Evolutionary conservation across 2,329 filamentous ascomycete species (phyloP).

Genomic region (Dryadomyces quercus-mongolicae): DNA sequence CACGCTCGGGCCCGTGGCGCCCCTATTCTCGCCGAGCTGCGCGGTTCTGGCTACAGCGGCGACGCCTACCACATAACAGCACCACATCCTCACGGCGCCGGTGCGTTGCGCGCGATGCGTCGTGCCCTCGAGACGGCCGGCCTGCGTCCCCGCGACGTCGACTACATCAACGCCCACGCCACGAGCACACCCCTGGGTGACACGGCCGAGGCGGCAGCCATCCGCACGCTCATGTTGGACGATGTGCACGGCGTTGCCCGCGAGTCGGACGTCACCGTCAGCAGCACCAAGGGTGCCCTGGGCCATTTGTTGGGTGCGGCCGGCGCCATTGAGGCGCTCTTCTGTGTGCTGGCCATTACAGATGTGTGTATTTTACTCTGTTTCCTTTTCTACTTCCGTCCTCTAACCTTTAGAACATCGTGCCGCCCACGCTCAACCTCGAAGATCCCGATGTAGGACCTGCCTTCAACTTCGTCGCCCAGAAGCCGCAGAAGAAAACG

Average conservation of each 20-base stretch:
- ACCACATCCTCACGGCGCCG: slow-evolving; percentile 68
- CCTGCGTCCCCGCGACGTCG: slow-evolving; percentile 56
- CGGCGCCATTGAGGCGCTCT: slow-evolving; percentile 80
- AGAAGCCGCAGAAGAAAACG: slow-evolving; percentile 53
- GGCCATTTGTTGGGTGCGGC: slow-evolving; percentile 88
- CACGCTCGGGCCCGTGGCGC: slow-evolving; percentile 74
- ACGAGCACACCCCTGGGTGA: slow-evolving; percentile 83
- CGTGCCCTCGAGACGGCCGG: slow-evolving; percentile 63
- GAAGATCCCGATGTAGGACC: slow-evolving; percentile 52
- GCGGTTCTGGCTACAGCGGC: slow-evolving; percentile 79
- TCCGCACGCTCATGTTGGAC: slow-evolving; percentile 64
- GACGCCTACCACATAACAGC: slow-evolving; percentile 94
- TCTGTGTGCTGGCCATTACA: slow-evolving; percentile 66
- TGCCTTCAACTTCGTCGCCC: slow-evolving; percentile 76
- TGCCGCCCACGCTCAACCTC: slow-evolving; percentile 84
- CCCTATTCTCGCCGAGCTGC: slow-evolving; percentile 76
- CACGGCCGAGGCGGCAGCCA: slow-evolving; percentile 74
- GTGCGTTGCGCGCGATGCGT: slow-evolving; percentile 76
- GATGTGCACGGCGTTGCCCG: slow-evolving; percentile 45
- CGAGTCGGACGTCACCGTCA: slow-evolving; percentile 62
- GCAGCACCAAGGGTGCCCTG: slow-evolving; percentile 86
- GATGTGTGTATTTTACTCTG: slow-evolving; percentile 53
- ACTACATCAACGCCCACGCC: slow-evolving; percentile 93
- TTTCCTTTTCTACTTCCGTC: background rate
- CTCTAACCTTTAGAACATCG: slow-evolving; percentile 43